These are phyloP conservation scores for Tetrapisispora nanseiensis DNA, from an alignment of 805 yeast species.

Conservation along the genomic window DNA sequence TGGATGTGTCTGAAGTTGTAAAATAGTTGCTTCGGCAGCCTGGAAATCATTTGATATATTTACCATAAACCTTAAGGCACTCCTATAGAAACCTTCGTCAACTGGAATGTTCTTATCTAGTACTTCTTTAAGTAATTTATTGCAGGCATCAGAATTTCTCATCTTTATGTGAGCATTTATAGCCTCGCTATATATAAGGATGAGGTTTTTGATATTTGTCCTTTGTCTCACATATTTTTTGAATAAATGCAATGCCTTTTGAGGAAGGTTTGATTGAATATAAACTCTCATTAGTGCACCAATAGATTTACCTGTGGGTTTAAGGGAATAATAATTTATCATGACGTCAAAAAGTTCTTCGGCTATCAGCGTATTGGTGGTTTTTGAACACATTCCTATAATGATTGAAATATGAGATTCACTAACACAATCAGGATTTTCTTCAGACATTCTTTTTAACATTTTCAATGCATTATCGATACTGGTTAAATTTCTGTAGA, in stretches of 20 bases:
- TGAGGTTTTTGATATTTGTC: constrained; percentile 3
- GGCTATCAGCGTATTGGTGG: constrained; percentile 22
- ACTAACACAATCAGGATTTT: constrained; percentile 8
- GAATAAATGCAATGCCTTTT: constrained; percentile 16
- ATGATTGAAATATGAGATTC: constrained; percentile 22
- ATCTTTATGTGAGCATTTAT: constrained; percentile 16
- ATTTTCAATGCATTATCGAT: constrained; percentile 27
- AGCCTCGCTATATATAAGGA: constrained; percentile 17
- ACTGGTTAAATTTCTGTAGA: constrained; percentile 17
- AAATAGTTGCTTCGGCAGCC: constrained; percentile 16
- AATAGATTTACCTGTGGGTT: constrained; percentile 19
- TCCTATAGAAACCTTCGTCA: constrained; percentile 19
- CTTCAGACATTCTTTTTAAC: constrained; percentile 22
- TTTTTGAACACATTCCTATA: constrained; percentile 20
- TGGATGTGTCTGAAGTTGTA: constrained; percentile 12
- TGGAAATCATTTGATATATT: constrained; percentile 12
- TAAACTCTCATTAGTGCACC: constrained; percentile 23
- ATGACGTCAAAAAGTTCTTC: constrained; percentile 25
- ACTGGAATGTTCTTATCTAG: constrained; percentile 6
- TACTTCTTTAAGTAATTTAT: constrained; percentile 12
- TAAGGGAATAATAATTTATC: constrained; percentile 22
- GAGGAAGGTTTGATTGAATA: constrained; percentile 14
- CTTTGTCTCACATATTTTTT: constrained; percentile 9
- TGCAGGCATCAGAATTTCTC: constrained; percentile 11
- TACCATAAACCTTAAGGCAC: constrained; percentile 15